These are phyloP conservation scores for Tieghemiomyces parasiticus DNA, from an alignment of 192 early-diverging fungal genomes.

Conservation along the genomic window DNA sequence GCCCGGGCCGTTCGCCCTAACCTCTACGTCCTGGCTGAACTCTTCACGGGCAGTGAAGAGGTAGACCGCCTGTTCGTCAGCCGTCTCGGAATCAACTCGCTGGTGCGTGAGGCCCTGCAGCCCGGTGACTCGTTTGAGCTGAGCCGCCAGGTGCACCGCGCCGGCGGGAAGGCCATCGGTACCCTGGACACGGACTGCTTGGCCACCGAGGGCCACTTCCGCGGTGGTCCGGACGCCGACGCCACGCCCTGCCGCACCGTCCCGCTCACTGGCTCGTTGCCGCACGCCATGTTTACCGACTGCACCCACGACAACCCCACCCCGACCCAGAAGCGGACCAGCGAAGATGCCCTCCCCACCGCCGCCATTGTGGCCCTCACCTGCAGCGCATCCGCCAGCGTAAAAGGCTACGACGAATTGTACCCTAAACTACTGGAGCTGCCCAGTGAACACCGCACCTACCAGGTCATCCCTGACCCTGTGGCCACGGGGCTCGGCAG, in stretches of 20 bases:
- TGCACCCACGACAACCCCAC: constrained; percentile 99
- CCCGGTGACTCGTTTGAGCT: constrained; percentile 89
- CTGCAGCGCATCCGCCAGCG: constrained; percentile 82
- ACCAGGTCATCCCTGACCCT: constrained; percentile 42
- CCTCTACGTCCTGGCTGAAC: constrained; percentile 93
- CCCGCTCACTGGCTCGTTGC: constrained; percentile 57
- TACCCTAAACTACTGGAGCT: constrained; percentile 79
- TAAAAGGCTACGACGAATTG: constrained; percentile 95
- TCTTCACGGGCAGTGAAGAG: constrained; percentile 95
- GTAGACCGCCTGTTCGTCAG: constrained; percentile 87
- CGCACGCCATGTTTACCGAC: constrained; percentile 96
- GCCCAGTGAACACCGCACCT: constrained; percentile 71
- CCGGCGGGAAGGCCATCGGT: constrained; percentile 84
- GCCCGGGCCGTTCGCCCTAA: constrained; percentile 75
- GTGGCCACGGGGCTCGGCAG: constrained; percentile 37
- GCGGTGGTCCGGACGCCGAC: constrained; percentile 28
- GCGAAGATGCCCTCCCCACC: constrained; percentile 85
- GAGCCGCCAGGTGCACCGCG: constrained; percentile 74
- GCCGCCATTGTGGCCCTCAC: constrained; percentile 82
- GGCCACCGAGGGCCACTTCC: constrained; percentile 28
- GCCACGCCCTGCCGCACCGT: constrained; percentile 37
- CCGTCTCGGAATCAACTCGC: constrained; percentile 86
- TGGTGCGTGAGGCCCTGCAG: constrained; percentile 97
- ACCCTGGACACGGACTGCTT: constrained; percentile 61
- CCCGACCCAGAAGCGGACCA: constrained; percentile 77